Evolutionary conservation across 495 filamentous ascomycete genomes (phyloP).

Genomic region (Parachaetomium inaequale): DNA sequence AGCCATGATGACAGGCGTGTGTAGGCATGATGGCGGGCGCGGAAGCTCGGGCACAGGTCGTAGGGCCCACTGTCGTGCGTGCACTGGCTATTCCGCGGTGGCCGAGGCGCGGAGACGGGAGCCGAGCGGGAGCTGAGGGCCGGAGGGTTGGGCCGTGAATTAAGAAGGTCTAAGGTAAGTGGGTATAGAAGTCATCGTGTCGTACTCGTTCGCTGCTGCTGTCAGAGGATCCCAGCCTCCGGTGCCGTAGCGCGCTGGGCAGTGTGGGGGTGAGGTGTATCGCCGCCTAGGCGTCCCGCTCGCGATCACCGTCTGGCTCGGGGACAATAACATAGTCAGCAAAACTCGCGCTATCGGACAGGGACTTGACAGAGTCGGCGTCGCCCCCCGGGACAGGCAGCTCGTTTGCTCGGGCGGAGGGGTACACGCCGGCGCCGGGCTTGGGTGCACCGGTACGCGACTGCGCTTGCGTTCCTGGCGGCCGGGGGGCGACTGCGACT

Average conservation of each 20-base stretch:
- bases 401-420: conserved; percentile 9
- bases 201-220: not conserved
- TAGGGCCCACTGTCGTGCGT: not conserved
- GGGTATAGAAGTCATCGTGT: conserved; percentile 20
- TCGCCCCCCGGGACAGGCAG: conserved; percentile 12
- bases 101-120: not conserved
- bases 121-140: not conserved
- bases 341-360: conserved; percentile 29
- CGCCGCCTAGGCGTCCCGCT: conserved; percentile 27
- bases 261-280: not conserved
- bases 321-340: conserved; percentile 37
- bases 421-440: not conserved
- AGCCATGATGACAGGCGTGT: not conserved
- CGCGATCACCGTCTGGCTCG: conserved; percentile 39
- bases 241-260: not conserved
- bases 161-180: conserved; percentile 11
- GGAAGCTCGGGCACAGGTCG: not conserved
- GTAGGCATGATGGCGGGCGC: not conserved
- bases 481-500: conserved; percentile 8
- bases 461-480: conserved; percentile 13
- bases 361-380: conserved; percentile 27
- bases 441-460: conserved; percentile 3
- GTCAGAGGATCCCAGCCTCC: not conserved
- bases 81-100: not conserved
- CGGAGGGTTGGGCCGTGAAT: not conserved